phyloP scores from a whole-genome alignment of 1,139 yeast genomes.

The Casaregolazyma lundiana region DNA sequence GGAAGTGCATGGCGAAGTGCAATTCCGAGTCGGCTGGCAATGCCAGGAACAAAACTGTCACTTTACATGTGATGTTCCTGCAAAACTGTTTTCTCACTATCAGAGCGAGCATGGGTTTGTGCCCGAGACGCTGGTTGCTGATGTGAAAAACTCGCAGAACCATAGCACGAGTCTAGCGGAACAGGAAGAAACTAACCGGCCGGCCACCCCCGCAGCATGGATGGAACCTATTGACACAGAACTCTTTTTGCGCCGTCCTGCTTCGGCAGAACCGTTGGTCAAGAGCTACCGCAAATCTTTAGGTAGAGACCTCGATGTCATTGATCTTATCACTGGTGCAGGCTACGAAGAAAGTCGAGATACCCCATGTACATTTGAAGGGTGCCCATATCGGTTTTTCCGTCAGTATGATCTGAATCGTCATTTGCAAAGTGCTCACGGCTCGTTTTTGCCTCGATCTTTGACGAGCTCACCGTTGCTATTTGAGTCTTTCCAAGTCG shows the following conservation, averaged over 20 bases:
- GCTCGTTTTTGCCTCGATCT: slow-evolving; percentile 6
- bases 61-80: slow-evolving; percentile 7
- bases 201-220: slow-evolving; percentile 13
- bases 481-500: slow-evolving; percentile 7
- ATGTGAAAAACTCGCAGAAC: background rate
- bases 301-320: slow-evolving; percentile 17
- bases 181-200: slow-evolving; percentile 4
- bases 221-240: slow-evolving; percentile 4
- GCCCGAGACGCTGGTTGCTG: slow-evolving; percentile 21
- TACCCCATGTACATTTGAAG: slow-evolving; percentile 32
- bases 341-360: slow-evolving; percentile 31
- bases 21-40: slow-evolving; percentile 16
- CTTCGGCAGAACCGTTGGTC: slow-evolving; percentile 7
- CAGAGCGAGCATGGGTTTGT: slow-evolving; percentile 35
- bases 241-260: slow-evolving; percentile 3
- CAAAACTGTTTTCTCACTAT: slow-evolving; percentile 42
- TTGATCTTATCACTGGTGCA: slow-evolving; percentile 37
- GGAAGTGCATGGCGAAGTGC: slow-evolving; percentile 19
- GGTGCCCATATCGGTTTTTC: slow-evolving; percentile 35
- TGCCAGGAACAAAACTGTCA: slow-evolving; percentile 19
- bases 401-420: slow-evolving; percentile 39
- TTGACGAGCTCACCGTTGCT: background rate
- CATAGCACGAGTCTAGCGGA: slow-evolving; percentile 3
- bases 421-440: slow-evolving; percentile 32
- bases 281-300: background rate